phyloP scores from a whole-genome alignment of 768 basidiomycete species.

The Agrocybe praecox region DNA sequence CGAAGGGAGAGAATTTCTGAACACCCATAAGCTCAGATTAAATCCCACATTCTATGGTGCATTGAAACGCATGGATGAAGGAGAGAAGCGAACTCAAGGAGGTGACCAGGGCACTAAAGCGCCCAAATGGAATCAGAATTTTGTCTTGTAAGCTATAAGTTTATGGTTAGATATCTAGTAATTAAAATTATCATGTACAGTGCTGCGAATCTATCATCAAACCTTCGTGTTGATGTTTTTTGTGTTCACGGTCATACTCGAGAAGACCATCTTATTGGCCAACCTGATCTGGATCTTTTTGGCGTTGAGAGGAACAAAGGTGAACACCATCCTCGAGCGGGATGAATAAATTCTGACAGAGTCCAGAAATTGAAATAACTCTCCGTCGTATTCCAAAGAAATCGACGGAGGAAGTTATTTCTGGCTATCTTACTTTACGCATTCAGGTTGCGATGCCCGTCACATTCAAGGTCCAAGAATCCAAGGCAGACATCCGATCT shows the following conservation, averaged over 20 bases:
- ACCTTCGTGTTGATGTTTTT: background rate
- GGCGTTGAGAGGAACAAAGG: background rate
- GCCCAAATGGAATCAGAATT: conserved; percentile 4
- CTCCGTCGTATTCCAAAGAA: background rate
- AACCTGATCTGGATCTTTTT: background rate
- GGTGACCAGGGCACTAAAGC: background rate
- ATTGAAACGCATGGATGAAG: background rate
- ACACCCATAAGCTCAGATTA: background rate
- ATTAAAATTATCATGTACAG: too few species aligned
- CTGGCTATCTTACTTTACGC: background rate
- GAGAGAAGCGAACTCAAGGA: background rate
- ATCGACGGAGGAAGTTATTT: background rate
- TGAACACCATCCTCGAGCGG: background rate
- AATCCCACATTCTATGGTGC: background rate
- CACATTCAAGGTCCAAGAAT: background rate
- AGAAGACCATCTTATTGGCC: background rate
- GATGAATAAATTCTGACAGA: too few species aligned
- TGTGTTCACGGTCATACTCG: background rate
- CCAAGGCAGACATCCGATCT: background rate
- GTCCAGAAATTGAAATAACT: background rate
- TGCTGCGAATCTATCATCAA: background rate
- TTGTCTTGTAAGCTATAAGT: background rate
- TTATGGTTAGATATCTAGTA: background rate
- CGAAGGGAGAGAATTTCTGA: background rate
- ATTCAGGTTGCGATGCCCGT: background rate